These are phyloP conservation scores for Bipolaris sorokiniana DNA, from an alignment of 2,329 filamentous ascomycete genomes.

Conservation along the genomic window DNA sequence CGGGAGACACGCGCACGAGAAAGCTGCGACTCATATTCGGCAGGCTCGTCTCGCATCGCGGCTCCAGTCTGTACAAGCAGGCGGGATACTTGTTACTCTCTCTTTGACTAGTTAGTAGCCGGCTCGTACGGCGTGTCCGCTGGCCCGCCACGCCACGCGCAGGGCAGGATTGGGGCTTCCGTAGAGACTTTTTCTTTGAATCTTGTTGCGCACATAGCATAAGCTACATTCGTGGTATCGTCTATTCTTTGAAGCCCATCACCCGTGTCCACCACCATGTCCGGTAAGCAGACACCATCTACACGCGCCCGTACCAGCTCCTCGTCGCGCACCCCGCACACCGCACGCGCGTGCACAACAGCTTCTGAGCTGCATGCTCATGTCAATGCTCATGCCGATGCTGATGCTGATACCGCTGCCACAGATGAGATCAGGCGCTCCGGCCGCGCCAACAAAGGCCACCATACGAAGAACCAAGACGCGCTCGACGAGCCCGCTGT, in stretches of 20 bases:
- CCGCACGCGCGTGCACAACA: slow-evolving; percentile 18
- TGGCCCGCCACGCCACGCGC: slow-evolving; percentile 29
- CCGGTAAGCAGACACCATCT: slow-evolving; percentile 62
- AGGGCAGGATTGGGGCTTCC: slow-evolving; percentile 33
- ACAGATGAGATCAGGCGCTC: slow-evolving; percentile 88
- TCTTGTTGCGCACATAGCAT: slow-evolving; percentile 42
- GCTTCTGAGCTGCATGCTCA: slow-evolving; percentile 13
- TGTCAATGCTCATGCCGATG: slow-evolving; percentile 31
- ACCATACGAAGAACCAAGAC: slow-evolving; percentile 88
- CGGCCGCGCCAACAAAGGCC: slow-evolving; percentile 93
- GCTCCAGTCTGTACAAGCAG: slow-evolving; percentile 22
- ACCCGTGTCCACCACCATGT: slow-evolving; percentile 55
- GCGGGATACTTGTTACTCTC: slow-evolving; percentile 27
- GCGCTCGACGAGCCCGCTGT: slow-evolving; percentile 40
- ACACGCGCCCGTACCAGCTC: slow-evolving; percentile 20
- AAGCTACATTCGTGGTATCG: slow-evolving; percentile 40
- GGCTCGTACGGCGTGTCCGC: slow-evolving; percentile 23
- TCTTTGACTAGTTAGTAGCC: slow-evolving; percentile 38
- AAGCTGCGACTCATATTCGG: slow-evolving; percentile 26
- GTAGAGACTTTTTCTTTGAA: slow-evolving; percentile 49
- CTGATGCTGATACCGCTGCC: slow-evolving; percentile 35
- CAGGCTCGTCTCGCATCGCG: slow-evolving; percentile 29
- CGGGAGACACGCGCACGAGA: slow-evolving; percentile 29
- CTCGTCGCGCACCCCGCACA: slow-evolving; percentile 11
- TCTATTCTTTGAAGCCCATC: slow-evolving; percentile 43